Base-by-base conservation (phyloP, 345 rosid species). In the Cardamine resedifolia region DNA sequence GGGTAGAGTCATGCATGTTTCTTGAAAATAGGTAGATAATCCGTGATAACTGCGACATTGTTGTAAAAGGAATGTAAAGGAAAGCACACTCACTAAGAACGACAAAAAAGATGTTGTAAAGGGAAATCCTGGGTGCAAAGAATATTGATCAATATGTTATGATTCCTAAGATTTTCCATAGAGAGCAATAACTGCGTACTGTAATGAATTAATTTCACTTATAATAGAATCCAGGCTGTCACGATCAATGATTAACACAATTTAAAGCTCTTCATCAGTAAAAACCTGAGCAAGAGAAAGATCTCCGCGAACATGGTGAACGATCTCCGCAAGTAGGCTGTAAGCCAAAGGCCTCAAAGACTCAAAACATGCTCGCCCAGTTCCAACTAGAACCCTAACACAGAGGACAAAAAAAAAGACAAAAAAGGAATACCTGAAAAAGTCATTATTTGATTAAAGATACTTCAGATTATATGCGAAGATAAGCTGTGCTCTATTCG, bases 331-430 rank as follows among this genome's bases (percentile, higher is more conserved):
- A 21, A 95, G 83, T 57, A 95, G 78, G 82, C 99, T 95, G 82
- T 95, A 95, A 65, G 99, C 99, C 83, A 95, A 81, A 61, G 99
- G 99, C 80, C 99, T 92, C 77, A 95, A 68, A 65, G 99, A 90
- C 83, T 95, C 98, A 65, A 84, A 92, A 80, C 99, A 95, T 61
- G 98, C 99, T 66, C 98, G 86, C 44, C 99, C 99, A 50, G 97
- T 86, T 71, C 99, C 99, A 79, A 92, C 98, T 39, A 92, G 85
- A 83, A 95, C 98, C 80, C 99, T 95, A 80, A 68, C 41, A 73
- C 30, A 62, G 31, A 72, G 62, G 45, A 68, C 28, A 59, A 34
- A 7, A 28, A 28, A 28, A 33, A n/a, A n/a, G n/a, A n/a, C n/a
- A n/a, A n/a, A n/a, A n/a, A n/a, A n/a, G n/a, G n/a, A n/a, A n/a